Evolutionary conservation across 73 alveolate species (phyloP).

Genomic region (Tetrahymena borealis): DNA sequence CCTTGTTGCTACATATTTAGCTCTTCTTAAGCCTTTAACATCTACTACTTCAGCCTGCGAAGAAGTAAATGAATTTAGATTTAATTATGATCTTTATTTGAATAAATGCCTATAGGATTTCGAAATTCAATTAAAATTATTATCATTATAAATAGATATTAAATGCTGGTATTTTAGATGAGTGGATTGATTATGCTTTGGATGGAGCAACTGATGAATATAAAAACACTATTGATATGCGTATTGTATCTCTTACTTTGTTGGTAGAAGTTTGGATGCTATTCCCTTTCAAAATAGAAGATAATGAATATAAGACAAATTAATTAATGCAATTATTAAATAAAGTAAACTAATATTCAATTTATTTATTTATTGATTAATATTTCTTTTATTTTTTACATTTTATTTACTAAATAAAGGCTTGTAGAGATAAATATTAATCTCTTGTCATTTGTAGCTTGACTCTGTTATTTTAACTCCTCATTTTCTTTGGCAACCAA

Average conservation of each 20-base stretch:
- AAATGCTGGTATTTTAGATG: slow-evolving; percentile 57
- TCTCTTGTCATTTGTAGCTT: slow-evolving; percentile 50
- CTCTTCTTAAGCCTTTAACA: slow-evolving; percentile 38
- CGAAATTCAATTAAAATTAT: slow-evolving; percentile 10
- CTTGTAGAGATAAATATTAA: slow-evolving; percentile 58
- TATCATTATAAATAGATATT: slow-evolving; percentile 36
- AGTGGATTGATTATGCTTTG: slow-evolving; percentile 62
- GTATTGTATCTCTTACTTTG: slow-evolving; percentile 68
- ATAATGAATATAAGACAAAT: slow-evolving; percentile 52
- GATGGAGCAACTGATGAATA: slow-evolving; percentile 71
- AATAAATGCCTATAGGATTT: background rate
- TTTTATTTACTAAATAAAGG: slow-evolving; percentile 13
- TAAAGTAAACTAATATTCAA: no score
- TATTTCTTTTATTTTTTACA: background rate
- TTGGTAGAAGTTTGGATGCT: slow-evolving; percentile 64
- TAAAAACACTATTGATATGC: slow-evolving; percentile 51
- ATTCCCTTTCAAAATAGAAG: slow-evolving; percentile 51
- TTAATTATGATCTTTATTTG: no score
- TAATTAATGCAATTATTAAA: slow-evolving; percentile 37
- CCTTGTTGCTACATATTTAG: slow-evolving; percentile 29
- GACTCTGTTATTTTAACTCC: slow-evolving; percentile 53
- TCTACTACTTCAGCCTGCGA: slow-evolving; percentile 19
- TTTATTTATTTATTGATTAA: background rate
- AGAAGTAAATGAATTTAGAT: background rate
- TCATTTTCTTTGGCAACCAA: slow-evolving; percentile 72